Evolutionary conservation across 2,329 filamentous ascomycete species (phyloP).

Genomic region (Alternaria brassicae): DNA sequence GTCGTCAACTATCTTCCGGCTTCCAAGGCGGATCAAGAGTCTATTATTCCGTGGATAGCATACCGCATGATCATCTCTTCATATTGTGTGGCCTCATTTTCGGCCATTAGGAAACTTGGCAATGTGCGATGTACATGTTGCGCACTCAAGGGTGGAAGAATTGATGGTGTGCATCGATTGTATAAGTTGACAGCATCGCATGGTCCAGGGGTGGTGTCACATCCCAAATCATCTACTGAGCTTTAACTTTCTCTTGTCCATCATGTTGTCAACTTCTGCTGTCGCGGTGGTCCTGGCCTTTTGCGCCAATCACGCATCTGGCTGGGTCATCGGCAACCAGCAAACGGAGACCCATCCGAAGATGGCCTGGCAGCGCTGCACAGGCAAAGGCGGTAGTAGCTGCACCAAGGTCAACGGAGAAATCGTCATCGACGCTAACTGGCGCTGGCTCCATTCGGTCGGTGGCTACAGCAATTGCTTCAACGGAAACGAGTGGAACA

Average conservation of each 20-base stretch:
- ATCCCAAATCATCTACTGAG: background rate
- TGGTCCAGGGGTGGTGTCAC: background rate
- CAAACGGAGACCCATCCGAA: conserved; percentile 52
- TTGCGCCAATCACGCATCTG: conserved; percentile 36
- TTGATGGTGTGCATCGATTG: background rate
- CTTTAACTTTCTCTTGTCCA: background rate
- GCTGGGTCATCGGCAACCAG: conserved; percentile 47
- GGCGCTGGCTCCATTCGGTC: conserved; percentile 56
- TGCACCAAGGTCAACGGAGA: conserved; percentile 45
- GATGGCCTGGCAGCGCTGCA: conserved; percentile 52
- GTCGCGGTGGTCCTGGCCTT: conserved; percentile 33
- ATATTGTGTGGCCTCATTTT: conserved; percentile 18
- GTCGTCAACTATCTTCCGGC: conserved; percentile 5
- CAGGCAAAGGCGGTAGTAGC: conserved; percentile 42
- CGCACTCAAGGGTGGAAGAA: background rate
- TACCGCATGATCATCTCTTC: conserved; percentile 23
- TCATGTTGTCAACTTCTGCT: conserved; percentile 33
- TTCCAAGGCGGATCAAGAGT: conserved; percentile 22
- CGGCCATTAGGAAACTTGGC: background rate
- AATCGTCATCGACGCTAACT: conserved; percentile 54
- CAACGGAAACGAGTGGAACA: conserved; percentile 52
- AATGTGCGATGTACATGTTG: conserved; percentile 20
- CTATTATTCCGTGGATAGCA: conserved; percentile 25
- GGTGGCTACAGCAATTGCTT: conserved; percentile 51
- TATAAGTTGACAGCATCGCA: background rate